Evolutionary conservation across 805 yeast genomes (phyloP).

Genomic region (Maudiozyma bulderi): DNA sequence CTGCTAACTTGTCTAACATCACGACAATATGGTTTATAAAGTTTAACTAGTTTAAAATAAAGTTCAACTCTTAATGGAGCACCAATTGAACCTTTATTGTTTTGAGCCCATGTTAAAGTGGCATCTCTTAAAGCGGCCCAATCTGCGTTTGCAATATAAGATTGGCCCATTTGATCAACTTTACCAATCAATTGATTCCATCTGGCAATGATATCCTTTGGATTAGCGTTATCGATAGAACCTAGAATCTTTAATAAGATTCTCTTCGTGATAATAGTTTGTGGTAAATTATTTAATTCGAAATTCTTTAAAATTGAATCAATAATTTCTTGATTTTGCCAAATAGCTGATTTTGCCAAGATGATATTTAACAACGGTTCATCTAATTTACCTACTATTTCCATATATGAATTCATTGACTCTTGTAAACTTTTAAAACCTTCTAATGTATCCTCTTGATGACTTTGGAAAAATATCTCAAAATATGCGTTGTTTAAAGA

Average conservation of each 20-base stretch:
- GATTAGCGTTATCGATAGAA: constrained; percentile 37
- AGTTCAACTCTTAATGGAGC: constrained; percentile 35
- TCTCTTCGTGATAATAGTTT: constrained; percentile 60
- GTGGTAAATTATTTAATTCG: constrained; percentile 40
- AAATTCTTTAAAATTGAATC: constrained; percentile 51
- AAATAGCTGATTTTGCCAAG: constrained; percentile 47
- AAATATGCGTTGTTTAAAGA: constrained; percentile 59
- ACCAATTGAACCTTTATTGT: background rate
- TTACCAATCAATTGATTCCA: constrained; percentile 44
- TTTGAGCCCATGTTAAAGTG: constrained; percentile 32
- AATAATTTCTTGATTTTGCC: constrained; percentile 53
- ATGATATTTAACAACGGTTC: constrained; percentile 70
- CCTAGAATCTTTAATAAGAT: constrained; percentile 61
- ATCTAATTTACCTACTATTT: constrained; percentile 42
- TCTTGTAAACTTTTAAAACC: constrained; percentile 46
- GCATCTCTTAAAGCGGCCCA: constrained; percentile 77
- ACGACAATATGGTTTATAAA: constrained; percentile 34
- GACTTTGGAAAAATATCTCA: constrained; percentile 48
- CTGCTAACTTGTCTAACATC: constrained; percentile 32
- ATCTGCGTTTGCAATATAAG: constrained; percentile 65
- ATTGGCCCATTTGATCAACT: constrained; percentile 40
- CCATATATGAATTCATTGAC: constrained; percentile 41
- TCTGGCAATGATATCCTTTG: constrained; percentile 41
- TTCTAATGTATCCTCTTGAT: constrained; percentile 35
- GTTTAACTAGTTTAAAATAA: constrained; percentile 41